Evolutionary conservation across 345 rosid species (phyloP).

Genomic region (Rhizophora mangle): DNA sequence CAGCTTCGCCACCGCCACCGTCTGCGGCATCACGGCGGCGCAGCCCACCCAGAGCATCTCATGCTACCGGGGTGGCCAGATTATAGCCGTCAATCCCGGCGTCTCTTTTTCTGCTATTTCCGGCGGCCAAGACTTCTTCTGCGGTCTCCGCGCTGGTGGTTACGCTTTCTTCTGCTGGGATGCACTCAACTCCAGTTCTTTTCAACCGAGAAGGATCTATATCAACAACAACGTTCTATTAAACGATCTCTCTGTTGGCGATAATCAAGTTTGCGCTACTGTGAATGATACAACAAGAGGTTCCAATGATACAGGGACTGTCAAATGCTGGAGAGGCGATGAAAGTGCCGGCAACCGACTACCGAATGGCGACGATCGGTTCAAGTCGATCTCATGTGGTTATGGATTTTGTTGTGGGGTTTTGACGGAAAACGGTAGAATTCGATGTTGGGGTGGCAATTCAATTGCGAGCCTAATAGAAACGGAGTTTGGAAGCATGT

Average conservation of each 20-base stretch:
- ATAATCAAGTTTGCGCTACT: conserved; percentile 60
- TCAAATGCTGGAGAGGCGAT: conserved; percentile 58
- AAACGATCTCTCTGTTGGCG: conserved; percentile 52
- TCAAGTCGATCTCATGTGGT: conserved; percentile 59
- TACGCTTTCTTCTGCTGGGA: conserved; percentile 67
- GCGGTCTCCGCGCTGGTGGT: conserved; percentile 69
- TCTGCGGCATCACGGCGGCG: conserved; percentile 58
- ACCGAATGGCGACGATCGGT: conserved; percentile 22
- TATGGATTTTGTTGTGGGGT: conserved; percentile 74
- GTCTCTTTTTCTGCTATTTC: conserved; percentile 61
- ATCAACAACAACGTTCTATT: conserved; percentile 37
- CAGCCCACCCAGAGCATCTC: conserved; percentile 36
- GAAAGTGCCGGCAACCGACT: background rate
- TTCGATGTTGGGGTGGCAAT: conserved; percentile 58
- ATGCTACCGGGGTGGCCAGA: conserved; percentile 39
- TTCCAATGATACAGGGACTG: conserved; percentile 13
- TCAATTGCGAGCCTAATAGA: conserved; percentile 37
- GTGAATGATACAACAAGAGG: conserved; percentile 21
- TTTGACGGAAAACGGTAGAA: conserved; percentile 13
- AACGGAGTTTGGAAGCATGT: conserved; percentile 37
- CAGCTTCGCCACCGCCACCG: conserved; percentile 47
- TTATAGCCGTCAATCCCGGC: conserved; percentile 40
- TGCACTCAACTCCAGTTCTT: conserved; percentile 8
- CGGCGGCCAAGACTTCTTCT: conserved; percentile 56
- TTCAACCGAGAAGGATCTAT: conserved; percentile 47